Evolutionary conservation across 345 rosid genomes (phyloP).

Genomic region (Linum trigynum): DNA sequence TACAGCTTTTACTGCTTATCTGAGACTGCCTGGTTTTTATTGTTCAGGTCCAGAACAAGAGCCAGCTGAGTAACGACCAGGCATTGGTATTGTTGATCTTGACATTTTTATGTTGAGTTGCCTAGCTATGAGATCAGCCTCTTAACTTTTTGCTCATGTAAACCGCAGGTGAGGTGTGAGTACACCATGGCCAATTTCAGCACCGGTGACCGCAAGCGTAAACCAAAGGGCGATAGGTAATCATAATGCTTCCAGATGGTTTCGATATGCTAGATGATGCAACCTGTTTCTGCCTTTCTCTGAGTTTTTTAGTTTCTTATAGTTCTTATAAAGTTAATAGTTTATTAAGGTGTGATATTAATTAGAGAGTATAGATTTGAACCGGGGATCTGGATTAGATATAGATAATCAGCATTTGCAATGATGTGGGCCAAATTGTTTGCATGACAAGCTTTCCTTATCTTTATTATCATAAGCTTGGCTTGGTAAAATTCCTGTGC

Average conservation of each 20-base stretch:
- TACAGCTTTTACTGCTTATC: not conserved
- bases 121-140: not conserved
- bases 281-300: too few species aligned
- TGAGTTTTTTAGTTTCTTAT: not conserved
- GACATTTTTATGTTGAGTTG: not conserved
- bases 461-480: slow-evolving; percentile 1
- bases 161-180: slow-evolving; percentile 66
- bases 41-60: slow-evolving; percentile 65
- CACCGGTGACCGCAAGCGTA: slow-evolving; percentile 80
- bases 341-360: too few species aligned
- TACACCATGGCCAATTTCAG: slow-evolving; percentile 96
- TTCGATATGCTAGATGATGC: not conserved
- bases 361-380: too few species aligned
- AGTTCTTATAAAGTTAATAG: too few species aligned
- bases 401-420: too few species aligned
- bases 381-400: too few species aligned
- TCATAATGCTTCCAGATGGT: not conserved
- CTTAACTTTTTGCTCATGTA: not conserved
- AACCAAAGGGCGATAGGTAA: slow-evolving; percentile 81
- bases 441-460: not conserved
- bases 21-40: not conserved
- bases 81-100: slow-evolving; percentile 44
- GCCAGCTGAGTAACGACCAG: slow-evolving; percentile 56
- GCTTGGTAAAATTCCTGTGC: too few species aligned
- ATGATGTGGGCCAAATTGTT: not conserved